Base-by-base conservation (phyloP, 345 rosid genomes). In the Corymbia maculata region DNA sequence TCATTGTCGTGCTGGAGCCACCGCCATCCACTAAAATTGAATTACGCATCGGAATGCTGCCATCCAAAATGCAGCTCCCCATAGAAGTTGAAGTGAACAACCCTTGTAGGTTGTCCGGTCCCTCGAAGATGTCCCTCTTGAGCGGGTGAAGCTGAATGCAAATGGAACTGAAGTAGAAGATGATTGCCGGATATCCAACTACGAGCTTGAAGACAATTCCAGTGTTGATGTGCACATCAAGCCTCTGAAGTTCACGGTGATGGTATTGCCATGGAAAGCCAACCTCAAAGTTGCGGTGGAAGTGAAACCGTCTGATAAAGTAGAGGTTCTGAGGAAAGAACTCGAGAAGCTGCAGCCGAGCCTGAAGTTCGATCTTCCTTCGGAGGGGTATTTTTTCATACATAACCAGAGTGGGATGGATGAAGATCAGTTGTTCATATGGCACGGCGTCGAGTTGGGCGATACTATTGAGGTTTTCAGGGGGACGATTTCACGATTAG, bases 371-470 rank as follows among this genome's bases (percentile, higher is more conserved):
- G 87, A 52, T 52, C 91, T 93, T 57, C 92, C 93, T 28, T 88
- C 85, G 21, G 92, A 91, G 59, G 93, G 91, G 22, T 93, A 90
- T 28, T 93, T 92, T 66, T 93, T 93, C 88, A 93, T 93, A 55
- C 90, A 88, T 52, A 91, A 93, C 57, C 94, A 92, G 92, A 86
- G 86, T 26, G 92, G 86, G 61, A 92, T 93, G 94, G 93, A 92
- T 2, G 94, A 93, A n/a, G 92, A 93, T 49, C 22, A 51, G 82
- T 87, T 92, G 16, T 92, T 93, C 88, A 53, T 80, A n/a, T 90
- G 89, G 94, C 91, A 92, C 57, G 86, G 79, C 8, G 92, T 91
- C 7, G 32, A 79, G 28, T 88, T 85, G 21, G 93, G 93, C 24
- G 92, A 93, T 64, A 88, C 88, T 4, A 91, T 93, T 11, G 93